These are phyloP conservation scores for Flaveria ramosissima DNA, from an alignment of 129 eudicot genomes.

Conservation along the genomic window DNA sequence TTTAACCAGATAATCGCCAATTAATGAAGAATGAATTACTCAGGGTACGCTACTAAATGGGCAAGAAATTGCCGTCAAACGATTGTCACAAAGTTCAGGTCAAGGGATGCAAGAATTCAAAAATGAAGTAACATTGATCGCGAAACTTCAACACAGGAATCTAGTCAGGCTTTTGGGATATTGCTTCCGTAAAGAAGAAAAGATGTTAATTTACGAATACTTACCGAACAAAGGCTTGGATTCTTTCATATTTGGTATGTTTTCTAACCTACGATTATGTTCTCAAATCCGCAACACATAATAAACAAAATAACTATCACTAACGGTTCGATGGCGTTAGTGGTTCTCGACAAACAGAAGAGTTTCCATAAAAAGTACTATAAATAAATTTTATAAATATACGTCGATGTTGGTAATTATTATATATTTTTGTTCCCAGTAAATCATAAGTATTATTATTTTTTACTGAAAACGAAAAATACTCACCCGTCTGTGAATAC, in stretches of 20 bases:
- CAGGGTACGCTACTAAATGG: constrained; percentile 49
- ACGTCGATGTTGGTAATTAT: too few species aligned
- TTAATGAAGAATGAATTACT: not conserved
- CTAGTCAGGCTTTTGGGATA: constrained; percentile 56
- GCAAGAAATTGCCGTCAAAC: constrained; percentile 54
- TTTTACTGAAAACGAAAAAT: too few species aligned
- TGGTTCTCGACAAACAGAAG: too few species aligned
- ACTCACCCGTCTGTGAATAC: too few species aligned
- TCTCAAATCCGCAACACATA: not conserved
- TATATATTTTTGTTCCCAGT: too few species aligned
- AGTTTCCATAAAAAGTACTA: too few species aligned
- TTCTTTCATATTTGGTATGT: constrained; percentile 52
- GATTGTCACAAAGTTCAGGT: constrained; percentile 46
- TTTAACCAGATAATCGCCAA: not conserved
- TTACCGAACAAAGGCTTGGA: constrained; percentile 58
- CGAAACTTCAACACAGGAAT: constrained; percentile 60
- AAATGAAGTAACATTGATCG: constrained; percentile 53
- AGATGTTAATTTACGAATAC: constrained; percentile 55
- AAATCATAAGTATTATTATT: too few species aligned
- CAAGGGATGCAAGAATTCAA: constrained; percentile 61
- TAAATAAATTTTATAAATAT: too few species aligned
- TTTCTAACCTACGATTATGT: not conserved
- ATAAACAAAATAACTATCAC: not conserved
- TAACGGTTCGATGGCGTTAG: not conserved
- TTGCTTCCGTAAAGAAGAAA: constrained; percentile 46